Evolutionary conservation across 2,329 filamentous ascomycete genomes (phyloP).

Genomic region (Orbilia brochopaga): DNA sequence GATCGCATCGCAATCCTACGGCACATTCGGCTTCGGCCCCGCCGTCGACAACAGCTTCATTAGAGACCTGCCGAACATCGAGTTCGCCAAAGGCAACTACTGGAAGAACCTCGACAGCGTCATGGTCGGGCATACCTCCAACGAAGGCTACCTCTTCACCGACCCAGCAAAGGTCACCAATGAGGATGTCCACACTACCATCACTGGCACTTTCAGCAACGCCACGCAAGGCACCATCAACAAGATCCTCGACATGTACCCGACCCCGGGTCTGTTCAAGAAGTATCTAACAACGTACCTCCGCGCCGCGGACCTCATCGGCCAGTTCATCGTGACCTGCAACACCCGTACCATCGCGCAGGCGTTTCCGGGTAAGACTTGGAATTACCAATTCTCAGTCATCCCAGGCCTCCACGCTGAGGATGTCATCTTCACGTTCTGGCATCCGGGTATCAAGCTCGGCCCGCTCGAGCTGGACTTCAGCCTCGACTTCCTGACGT

Average conservation of each 20-base stretch:
- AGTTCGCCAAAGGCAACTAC: constrained; percentile 56
- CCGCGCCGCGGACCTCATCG: constrained; percentile 50
- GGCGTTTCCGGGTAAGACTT: constrained; percentile 57
- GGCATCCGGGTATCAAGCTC: constrained; percentile 56
- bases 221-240: constrained; percentile 30
- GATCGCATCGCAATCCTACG: constrained; percentile 53
- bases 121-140: constrained; percentile 56
- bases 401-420: constrained; percentile 59
- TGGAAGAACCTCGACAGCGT: constrained; percentile 57
- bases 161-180: constrained; percentile 52
- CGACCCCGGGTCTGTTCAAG: constrained; percentile 50
- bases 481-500: constrained; percentile 56
- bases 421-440: constrained; percentile 60
- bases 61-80: constrained; percentile 56
- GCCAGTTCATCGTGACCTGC: constrained; percentile 56
- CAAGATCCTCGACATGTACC: constrained; percentile 47
- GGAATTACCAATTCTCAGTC: constrained; percentile 59
- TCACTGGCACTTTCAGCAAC: constrained; percentile 54
- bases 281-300: constrained; percentile 50
- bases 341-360: constrained; percentile 58
- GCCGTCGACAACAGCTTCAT: constrained; percentile 57
- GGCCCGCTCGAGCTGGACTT: constrained; percentile 56
- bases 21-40: constrained; percentile 56
- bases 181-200: constrained; percentile 40
- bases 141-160: constrained; percentile 57